Conservation (phyloP, 805 yeast species). For the Candida ficus region DNA sequence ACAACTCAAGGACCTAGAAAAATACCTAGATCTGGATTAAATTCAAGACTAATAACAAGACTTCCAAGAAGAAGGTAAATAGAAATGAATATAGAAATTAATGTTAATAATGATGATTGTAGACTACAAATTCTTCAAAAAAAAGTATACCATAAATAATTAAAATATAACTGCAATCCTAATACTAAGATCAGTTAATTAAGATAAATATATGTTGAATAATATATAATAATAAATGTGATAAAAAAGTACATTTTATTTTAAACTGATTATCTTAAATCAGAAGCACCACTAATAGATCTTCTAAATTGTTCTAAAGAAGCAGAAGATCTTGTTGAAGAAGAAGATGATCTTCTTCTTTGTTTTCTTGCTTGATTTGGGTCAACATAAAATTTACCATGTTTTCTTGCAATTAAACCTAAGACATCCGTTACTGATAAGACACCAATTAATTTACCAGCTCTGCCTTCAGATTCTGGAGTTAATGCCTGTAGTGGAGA, state of each 20-base stretch:
- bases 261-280: conserved; percentile 18
- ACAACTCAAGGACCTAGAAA: conserved; percentile 5
- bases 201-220: not conserved
- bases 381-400: conserved; percentile 63
- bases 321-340: conserved; percentile 24
- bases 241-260: no score
- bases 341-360: conserved; percentile 54
- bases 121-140: not conserved
- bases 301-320: conserved; percentile 39
- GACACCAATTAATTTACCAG: conserved; percentile 87
- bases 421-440: conserved; percentile 87
- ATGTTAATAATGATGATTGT: not conserved
- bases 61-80: not conserved
- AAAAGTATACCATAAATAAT: not conserved
- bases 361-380: conserved; percentile 87
- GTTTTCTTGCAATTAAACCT: conserved; percentile 69
- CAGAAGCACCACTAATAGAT: conserved; percentile 34
- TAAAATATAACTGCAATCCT: not conserved
- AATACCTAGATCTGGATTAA: not conserved
- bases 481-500: conserved; percentile 22
- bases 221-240: no score
- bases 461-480: conserved; percentile 44
- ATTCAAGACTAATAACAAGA: not conserved
- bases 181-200: not conserved
- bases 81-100: not conserved